A percentile compares a stretch with the other conserved stretches of the same genome.
phyloP scores from a whole-genome alignment of 805 yeast genomes.

The Geotrichum ghanense region DNA sequence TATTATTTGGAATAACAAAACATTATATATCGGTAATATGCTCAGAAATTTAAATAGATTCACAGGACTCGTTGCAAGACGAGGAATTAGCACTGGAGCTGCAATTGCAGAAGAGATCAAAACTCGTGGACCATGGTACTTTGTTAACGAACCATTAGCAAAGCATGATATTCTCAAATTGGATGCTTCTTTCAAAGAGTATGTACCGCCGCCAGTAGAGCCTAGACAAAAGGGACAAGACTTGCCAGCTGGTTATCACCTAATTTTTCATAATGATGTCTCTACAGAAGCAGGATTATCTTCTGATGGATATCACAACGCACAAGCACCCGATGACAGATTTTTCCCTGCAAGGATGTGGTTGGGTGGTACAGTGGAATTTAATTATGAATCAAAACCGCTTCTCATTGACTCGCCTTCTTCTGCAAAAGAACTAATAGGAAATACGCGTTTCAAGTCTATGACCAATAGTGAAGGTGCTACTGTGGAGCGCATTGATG shows the following conservation, averaged over 20 bases:
- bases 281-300: slow-evolving; percentile 38
- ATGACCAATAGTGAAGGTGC: slow-evolving; percentile 7
- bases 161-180: background rate
- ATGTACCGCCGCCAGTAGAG: background rate
- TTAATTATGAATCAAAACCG: slow-evolving; percentile 22
- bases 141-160: background rate
- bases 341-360: slow-evolving; percentile 53
- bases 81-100: background rate
- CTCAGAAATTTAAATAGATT: too few species aligned
- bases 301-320: slow-evolving; percentile 69
- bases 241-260: slow-evolving; percentile 43
- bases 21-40: too few species aligned
- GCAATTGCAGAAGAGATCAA: background rate
- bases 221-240: slow-evolving; percentile 11
- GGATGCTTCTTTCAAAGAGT: slow-evolving; percentile 1
- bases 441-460: slow-evolving; percentile 11
- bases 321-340: slow-evolving; percentile 48
- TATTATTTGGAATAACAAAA: too few species aligned
- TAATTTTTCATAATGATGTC: slow-evolving; percentile 55
- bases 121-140: slow-evolving; percentile 1
- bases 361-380: slow-evolving; percentile 57
- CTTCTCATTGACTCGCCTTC: slow-evolving; percentile 30
- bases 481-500: slow-evolving; percentile 29
- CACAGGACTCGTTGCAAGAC: too few species aligned
- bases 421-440: slow-evolving; percentile 43